Evolutionary conservation across 1,139 yeast genomes (phyloP).

Genomic region (Lodderomyces orthopsilosis): DNA sequence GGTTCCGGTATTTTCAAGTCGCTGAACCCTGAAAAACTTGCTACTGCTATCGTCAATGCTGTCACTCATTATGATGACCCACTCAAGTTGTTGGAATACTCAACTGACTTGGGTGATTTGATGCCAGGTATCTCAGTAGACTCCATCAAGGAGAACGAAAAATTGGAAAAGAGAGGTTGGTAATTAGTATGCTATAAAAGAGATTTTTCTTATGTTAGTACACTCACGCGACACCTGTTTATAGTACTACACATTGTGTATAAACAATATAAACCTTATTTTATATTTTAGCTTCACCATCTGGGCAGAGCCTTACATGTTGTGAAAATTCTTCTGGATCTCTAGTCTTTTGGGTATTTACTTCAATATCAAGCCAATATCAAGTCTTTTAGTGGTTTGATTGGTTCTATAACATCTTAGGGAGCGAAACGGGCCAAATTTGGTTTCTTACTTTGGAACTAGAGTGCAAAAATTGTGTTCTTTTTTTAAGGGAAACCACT

Average conservation of each 20-base stretch:
- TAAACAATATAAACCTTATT: not conserved
- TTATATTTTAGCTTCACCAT: not conserved
- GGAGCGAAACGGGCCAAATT: too few relatives aligned
- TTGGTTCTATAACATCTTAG: too few relatives aligned
- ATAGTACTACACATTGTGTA: not conserved
- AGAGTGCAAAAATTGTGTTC: too few relatives aligned
- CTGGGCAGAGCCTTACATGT: too few relatives aligned
- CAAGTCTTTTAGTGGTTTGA: too few relatives aligned
- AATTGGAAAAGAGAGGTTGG: slow-evolving; percentile 26
- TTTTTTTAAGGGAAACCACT: too few relatives aligned
- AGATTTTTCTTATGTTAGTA: not conserved
- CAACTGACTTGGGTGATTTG: slow-evolving; percentile 74
- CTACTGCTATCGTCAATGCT: slow-evolving; percentile 78
- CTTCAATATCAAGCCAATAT: too few relatives aligned
- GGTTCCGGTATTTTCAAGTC: slow-evolving; percentile 89
- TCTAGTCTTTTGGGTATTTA: too few relatives aligned
- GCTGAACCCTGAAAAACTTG: slow-evolving; percentile 70
- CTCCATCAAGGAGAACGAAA: slow-evolving; percentile 46
- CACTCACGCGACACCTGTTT: not conserved
- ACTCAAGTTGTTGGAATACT: slow-evolving; percentile 59
- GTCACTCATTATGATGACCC: slow-evolving; percentile 75
- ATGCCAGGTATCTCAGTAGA: slow-evolving; percentile 69
- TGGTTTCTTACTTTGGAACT: too few relatives aligned
- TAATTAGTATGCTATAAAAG: slow-evolving; percentile 9
- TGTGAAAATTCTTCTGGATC: too few relatives aligned